Evolutionary conservation across 768 basidiomycete genomes (phyloP).

Genomic region (Kwoniella dejecticola): DNA sequence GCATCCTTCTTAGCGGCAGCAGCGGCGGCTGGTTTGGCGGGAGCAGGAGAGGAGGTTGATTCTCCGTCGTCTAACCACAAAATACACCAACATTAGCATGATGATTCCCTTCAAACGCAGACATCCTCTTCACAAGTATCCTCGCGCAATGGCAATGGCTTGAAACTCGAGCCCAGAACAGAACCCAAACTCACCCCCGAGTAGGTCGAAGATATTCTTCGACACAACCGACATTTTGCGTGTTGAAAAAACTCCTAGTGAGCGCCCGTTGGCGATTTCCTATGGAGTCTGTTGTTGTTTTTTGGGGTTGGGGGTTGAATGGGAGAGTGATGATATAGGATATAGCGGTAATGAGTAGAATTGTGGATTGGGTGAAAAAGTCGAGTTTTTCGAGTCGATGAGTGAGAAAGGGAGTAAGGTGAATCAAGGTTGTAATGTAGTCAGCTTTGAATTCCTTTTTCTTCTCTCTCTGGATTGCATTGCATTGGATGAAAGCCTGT

Average conservation of each 20-base stretch:
- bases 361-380: no score
- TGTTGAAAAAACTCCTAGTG: conserved; percentile 13
- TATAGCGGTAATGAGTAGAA: no score
- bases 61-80: conserved; percentile 45
- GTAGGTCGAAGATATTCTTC: conserved; percentile 51
- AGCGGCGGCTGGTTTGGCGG: conserved; percentile 34
- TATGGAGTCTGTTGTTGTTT: conserved; percentile 9
- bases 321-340: no score
- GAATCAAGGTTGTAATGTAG: neutral
- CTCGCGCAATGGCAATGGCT: no score
- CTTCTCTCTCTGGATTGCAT: no score
- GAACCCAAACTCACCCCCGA: conserved; percentile 42
- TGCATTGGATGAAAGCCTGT: no score
- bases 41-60: conserved; percentile 37
- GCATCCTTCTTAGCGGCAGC: conserved; percentile 38
- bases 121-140: no score
- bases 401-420: neutral
- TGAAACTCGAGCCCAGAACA: no score
- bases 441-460: no score
- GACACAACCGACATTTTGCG: conserved; percentile 48
- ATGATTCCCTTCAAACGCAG: no score
- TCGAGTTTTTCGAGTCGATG: no score
- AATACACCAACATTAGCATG: neutral
- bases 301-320: neutral
- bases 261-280: conserved; percentile 20